Evolutionary conservation across 306 rosid species (phyloP), one percentile per base, ranked within the genome.

Genomic region (Psophocarpus tetragonolobus): DNA sequence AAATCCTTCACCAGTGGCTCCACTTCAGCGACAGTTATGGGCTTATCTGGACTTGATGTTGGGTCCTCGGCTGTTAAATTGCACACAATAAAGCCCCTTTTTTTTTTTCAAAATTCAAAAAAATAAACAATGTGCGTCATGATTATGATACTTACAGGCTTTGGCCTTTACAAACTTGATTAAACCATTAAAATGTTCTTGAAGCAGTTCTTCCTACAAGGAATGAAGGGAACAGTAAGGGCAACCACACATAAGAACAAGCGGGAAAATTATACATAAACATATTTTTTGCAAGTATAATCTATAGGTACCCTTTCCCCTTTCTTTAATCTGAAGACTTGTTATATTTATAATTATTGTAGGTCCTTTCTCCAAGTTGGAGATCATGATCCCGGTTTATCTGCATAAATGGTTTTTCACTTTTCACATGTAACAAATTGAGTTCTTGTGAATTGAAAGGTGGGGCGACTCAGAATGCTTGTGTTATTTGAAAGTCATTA

Each of bases 1-100:
- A 95, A 95, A 84, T 95, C 98, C 87, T 95, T 95, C 75, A 95
- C 97, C 0, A 95, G 95, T 15, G 97, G 97, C 88, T 95, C 97
- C 12, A 92, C 95, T 84, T 95, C 98, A 0, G 87, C 84, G 18
- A 89, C 81, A 0, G 97, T 78, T 69, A 89, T 83, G 8, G 98
- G 93, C 73, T 86, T 90, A 74, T 90, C 97, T 0, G 88, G 82
- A 79, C 70, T 87, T 8, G 90, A 78, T 65, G 83, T 69, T 33
- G 91, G 90, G 78, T 95, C 97, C 89, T 95, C 98, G 54, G 98
- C 97, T 94, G 89, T 84, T 8, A 50, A 78, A 58, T 39, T 56
- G 54, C 69, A 82, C 50, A 41, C 48, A 73, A 18, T 69, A 79
- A 66, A 82, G 63, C 57, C 53, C 57, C n/a, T 42, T 39, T 5